Percentiles rank a stretch among this genome's conserved stretches.
Conservation (phyloP, 2,329 filamentous ascomycete species). For the Cladosporium sp. region DNA sequence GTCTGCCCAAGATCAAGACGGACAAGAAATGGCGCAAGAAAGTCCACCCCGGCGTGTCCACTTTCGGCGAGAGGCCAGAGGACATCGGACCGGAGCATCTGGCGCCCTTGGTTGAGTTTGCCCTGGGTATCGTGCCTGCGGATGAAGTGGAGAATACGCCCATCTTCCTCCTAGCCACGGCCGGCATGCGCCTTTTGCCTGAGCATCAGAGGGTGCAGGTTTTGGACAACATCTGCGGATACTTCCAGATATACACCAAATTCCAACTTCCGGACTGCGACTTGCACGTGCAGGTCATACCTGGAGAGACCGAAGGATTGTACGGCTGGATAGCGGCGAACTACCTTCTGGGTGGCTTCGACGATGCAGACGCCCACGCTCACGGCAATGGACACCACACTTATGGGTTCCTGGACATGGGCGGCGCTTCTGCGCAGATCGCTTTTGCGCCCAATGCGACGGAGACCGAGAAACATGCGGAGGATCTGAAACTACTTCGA, state of each 20-base stretch:
- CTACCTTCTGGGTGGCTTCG: conserved; percentile 88
- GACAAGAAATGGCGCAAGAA: conserved; percentile 90
- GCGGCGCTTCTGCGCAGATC: conserved; percentile 94
- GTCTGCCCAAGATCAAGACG: conserved; percentile 75
- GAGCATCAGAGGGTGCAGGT: conserved; percentile 68
- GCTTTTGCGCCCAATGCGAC: conserved; percentile 94
- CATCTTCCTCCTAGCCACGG: conserved; percentile 91
- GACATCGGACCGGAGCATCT: conserved; percentile 80
- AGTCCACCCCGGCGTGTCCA: conserved; percentile 86
- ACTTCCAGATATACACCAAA: conserved; percentile 68
- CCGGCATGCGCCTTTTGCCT: conserved; percentile 85
- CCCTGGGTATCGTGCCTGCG: conserved; percentile 70
- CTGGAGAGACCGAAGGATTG: conserved; percentile 89
- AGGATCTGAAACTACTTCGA: conserved; percentile 82
- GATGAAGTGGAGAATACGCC: conserved; percentile 79
- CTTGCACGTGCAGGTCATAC: conserved; percentile 87
- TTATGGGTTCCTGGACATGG: conserved; percentile 98
- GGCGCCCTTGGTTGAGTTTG: conserved; percentile 73
- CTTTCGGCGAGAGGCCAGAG: conserved; percentile 73
- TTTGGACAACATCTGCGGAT: conserved; percentile 75
- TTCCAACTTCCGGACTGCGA: conserved; percentile 90
- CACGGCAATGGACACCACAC: conserved; percentile 89
- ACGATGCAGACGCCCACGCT: conserved; percentile 66
- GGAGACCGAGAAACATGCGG: conserved; percentile 81
- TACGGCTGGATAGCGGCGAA: conserved; percentile 99